These are phyloP conservation scores for Apophysomyces ossiformis DNA, from an alignment of 371 early-diverging fungal genomes.

Conservation along the genomic window DNA sequence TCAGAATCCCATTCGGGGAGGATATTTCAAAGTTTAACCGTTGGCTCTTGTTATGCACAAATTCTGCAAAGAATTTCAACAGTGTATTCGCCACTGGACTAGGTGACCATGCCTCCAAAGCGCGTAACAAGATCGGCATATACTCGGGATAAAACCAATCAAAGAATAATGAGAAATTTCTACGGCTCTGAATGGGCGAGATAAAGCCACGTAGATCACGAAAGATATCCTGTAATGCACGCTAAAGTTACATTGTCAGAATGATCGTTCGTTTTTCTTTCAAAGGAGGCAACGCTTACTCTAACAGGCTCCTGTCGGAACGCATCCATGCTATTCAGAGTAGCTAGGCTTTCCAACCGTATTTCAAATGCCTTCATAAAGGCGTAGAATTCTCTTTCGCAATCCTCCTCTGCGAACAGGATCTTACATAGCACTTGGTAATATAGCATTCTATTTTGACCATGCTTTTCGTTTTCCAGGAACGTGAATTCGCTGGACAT, in stretches of 20 bases:
- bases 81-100: conserved; percentile 71
- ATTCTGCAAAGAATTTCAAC: conserved; percentile 80
- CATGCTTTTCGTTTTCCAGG: conserved; percentile 50
- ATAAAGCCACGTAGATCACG: conserved; percentile 85
- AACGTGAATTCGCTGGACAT: conserved; percentile 73
- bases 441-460: conserved; percentile 69
- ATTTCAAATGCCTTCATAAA: conserved; percentile 78
- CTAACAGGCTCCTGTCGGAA: conserved; percentile 50
- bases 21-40: conserved; percentile 85
- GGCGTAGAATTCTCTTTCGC: conserved; percentile 62
- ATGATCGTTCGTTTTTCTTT: conserved; percentile 8
- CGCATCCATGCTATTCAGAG: conserved; percentile 39
- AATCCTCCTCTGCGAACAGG: conserved; percentile 74
- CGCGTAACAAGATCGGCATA: conserved; percentile 64
- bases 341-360: conserved; percentile 51
- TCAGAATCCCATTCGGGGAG: conserved; percentile 85
- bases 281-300: conserved; percentile 20
- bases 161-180: conserved; percentile 75
- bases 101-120: conserved; percentile 72
- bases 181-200: conserved; percentile 64
- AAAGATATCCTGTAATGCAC: conserved; percentile 68
- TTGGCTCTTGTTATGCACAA: conserved; percentile 80
- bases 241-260: conserved; percentile 20
- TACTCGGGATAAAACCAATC: conserved; percentile 85
- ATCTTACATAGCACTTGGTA: conserved; percentile 81